Evolutionary conservation across 2,329 filamentous ascomycete species (phyloP).

Genomic region (Claviceps cyperi): DNA sequence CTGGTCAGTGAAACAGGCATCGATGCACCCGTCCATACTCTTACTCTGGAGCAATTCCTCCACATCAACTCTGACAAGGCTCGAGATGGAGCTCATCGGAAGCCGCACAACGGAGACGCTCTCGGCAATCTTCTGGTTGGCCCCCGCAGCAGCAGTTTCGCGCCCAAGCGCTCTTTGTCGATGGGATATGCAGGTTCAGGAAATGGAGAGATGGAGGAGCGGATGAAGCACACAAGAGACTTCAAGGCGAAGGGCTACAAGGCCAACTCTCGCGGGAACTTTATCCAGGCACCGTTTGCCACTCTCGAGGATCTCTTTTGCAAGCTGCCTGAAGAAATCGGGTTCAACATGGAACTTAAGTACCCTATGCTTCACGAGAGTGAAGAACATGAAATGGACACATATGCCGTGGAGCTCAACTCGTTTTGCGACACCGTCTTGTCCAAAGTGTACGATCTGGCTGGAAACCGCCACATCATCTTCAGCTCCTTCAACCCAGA

Average conservation of each 20-base stretch:
- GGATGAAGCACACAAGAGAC: slow-evolving; percentile 93
- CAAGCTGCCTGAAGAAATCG: slow-evolving; percentile 65
- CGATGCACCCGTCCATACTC: slow-evolving; percentile 86
- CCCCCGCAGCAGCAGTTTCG: slow-evolving; percentile 24
- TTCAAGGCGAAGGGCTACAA: slow-evolving; percentile 95
- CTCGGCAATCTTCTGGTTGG: slow-evolving; percentile 3
- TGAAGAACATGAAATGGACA: slow-evolving; percentile 92
- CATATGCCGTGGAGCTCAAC: slow-evolving; percentile 89
- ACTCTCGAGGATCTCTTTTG: slow-evolving; percentile 88
- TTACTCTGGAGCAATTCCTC: slow-evolving; percentile 90
- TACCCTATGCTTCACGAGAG: slow-evolving; percentile 96
- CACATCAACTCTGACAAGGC: slow-evolving; percentile 56
- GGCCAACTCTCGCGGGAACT: slow-evolving; percentile 82
- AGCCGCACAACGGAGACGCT: not conserved
- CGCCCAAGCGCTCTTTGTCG: slow-evolving; percentile 37
- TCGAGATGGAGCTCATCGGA: slow-evolving; percentile 3
- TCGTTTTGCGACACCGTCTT: slow-evolving; percentile 92
- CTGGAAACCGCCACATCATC: slow-evolving; percentile 74
- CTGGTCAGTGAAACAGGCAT: slow-evolving; percentile 95
- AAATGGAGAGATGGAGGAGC: slow-evolving; percentile 44
- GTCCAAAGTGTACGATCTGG: slow-evolving; percentile 75
- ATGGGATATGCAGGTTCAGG: slow-evolving; percentile 34
- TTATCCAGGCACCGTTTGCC: slow-evolving; percentile 91
- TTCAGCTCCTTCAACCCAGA: slow-evolving; percentile 98
- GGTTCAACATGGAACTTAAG: slow-evolving; percentile 99